Base-by-base conservation (phyloP, 805 yeast genomes). In the Starmerella gropengiesseri region DNA sequence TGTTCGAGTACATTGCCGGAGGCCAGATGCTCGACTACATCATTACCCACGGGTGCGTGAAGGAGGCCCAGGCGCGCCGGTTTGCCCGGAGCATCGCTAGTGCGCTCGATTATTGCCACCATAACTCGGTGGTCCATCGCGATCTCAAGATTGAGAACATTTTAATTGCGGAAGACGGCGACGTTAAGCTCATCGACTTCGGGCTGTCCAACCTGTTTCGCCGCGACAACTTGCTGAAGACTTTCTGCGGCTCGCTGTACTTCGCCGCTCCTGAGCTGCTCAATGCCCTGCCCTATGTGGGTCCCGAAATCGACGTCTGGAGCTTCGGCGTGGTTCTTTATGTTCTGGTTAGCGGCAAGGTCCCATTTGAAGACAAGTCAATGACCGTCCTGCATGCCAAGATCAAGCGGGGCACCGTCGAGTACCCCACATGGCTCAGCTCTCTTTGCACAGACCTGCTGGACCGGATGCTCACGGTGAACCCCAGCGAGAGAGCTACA, bases 301-400 rank as follows among this genome's bases (percentile, higher is more conserved):
- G 98, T 0, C 98, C 98, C 1, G 98, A 91, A 60, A 95, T 91
- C 37, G 98, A 91, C 61, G 79, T 91, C 16, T 91, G 98, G 98
- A 84, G 95, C 2, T 89, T 87, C 68, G 98, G 98, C 50, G 94
- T 91, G 25, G 97, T 91, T 0, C 65, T 91, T 39, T 91, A 85
- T 58, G 99, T 91, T 7, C 68, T 91, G 47, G 95, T 91, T 2
- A 87, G 96, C 60, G 99, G 99, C 43, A 87, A 85, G 60, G 97
- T 91, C 12, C 99, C 99, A 7, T 91, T 91, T 60, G 98, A 91
- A 61, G 97, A 91, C 59, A 93, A 85, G 55, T 78, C 83, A 52
- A 94, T 93, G 50, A 78, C 87, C 35, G 87, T 82, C 1, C 69
- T 91, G 54, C 98, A 91, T 60, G 94, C 85, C 50, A 87, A 87